Percentiles rank a stretch among this genome's conserved stretches.
Conservation (phyloP, 1,284 basidiomycete species). For the Irpex sp. region DNA sequence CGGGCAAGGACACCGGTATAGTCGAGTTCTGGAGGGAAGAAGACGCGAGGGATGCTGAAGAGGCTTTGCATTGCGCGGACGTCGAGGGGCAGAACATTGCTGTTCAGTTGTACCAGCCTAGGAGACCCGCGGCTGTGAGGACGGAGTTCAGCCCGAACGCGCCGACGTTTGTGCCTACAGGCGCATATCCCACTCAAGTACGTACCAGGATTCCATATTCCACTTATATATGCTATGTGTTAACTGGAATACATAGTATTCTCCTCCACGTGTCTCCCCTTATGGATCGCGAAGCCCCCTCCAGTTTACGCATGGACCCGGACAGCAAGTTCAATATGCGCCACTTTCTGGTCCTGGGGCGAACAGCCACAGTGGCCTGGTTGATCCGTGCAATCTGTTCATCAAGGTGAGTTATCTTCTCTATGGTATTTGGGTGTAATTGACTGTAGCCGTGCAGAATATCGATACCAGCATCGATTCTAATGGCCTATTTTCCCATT, state of each 20-base stretch:
- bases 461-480: conserved; percentile 84
- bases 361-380: conserved; percentile 77
- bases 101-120: conserved; percentile 70
- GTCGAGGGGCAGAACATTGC: conserved; percentile 78
- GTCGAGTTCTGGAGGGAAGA: conserved; percentile 90
- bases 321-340: conserved; percentile 85
- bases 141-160: conserved; percentile 71
- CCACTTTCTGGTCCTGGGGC: conserved; percentile 71
- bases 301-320: conserved; percentile 78
- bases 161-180: conserved; percentile 70
- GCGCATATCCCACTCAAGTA: conserved; percentile 50
- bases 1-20: conserved; percentile 69
- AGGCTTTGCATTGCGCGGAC: conserved; percentile 77
- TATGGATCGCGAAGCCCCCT: conserved; percentile 33
- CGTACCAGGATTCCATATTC: conserved; percentile 10
- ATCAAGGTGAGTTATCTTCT: conserved; percentile 58
- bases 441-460: conserved; percentile 48
- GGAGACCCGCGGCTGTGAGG: conserved; percentile 46
- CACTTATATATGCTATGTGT: background rate
- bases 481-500: conserved; percentile 76
- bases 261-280: conserved; percentile 49
- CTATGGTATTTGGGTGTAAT: background rate
- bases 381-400: conserved; percentile 90
- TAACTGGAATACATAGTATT: conserved; percentile 43
- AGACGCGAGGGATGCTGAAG: conserved; percentile 75